Base-by-base conservation (phyloP, 208 protist species). In the Trypanosoma vivax region DNA sequence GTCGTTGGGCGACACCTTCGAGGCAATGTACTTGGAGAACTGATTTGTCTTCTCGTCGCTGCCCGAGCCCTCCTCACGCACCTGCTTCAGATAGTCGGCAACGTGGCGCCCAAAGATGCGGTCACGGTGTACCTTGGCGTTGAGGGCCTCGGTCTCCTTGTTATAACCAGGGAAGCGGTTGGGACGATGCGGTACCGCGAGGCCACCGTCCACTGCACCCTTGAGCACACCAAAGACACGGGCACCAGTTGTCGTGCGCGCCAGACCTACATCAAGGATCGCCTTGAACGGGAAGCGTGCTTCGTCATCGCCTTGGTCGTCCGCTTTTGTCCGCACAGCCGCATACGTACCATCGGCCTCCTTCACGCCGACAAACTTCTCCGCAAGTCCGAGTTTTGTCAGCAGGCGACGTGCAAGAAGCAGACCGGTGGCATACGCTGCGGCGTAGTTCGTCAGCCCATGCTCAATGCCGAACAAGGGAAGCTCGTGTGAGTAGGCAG, bases 361-460 rank as follows among this genome's bases (percentile, higher is more conserved):
- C 55, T 88, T 83, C 46, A 79, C 63, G 54, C 98, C 98, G 59
- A 80, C 61, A 79, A 99, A 99, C 43, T 84, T 72, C 37, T 96
- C 71, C 29, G 81, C 97, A 19, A 99, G 83, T 39, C 74, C 64
- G 35, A 99, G 56, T 80, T 99, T 99, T 16, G 60, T 72, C 27
- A 99, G 88, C 29, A 97, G 69, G 61, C 98, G 90, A 75, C 98
- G 96, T 21, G 97, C 98, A 5, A 97, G 54, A 30, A 99, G 90
- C 21, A 99, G 92, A 49, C 98, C 98, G 29, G 96, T 99, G 52
- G 82, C 81, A 76, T 99, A 99, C 63, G 79, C 79, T 23, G 98
- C 94, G 13, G 98, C 82, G 79, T 98, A 99, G 95, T 99, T 99
- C 50, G 96, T 99, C 45, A 99, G 83, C 60, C 97, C 97, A 57